Conservation (phyloP, 2,329 filamentous ascomycete genomes). For the Botrytis galanthina region DNA sequence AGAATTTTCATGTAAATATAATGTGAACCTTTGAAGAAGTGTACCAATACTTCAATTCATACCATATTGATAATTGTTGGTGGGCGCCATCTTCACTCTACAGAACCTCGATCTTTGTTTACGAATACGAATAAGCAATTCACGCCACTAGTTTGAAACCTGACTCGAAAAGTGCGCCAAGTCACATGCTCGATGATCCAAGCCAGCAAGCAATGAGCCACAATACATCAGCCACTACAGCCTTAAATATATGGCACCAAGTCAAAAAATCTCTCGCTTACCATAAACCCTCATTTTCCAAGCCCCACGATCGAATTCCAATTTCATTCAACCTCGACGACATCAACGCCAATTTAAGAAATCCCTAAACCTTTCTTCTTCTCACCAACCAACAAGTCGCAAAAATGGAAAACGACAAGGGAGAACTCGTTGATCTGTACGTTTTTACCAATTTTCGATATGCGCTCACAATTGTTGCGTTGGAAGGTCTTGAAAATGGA, state of each 20-base stretch:
- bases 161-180: slow-evolving; percentile 17
- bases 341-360: slow-evolving; percentile 27
- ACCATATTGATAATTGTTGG: background rate
- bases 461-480: background rate
- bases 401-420: slow-evolving; percentile 99
- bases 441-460: slow-evolving; percentile 39
- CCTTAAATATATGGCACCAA: slow-evolving; percentile 14
- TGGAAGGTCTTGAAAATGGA: slow-evolving; percentile 1
- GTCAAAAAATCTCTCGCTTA: slow-evolving; percentile 19
- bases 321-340: slow-evolving; percentile 31
- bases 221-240: background rate
- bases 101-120: slow-evolving; percentile 5
- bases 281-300: slow-evolving; percentile 17
- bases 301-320: slow-evolving; percentile 30
- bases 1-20: slow-evolving; percentile 21
- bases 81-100: background rate
- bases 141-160: slow-evolving; percentile 2
- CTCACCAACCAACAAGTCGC: slow-evolving; percentile 40
- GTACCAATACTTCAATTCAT: background rate
- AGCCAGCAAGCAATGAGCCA: background rate
- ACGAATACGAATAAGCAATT: background rate
- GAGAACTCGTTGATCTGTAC: slow-evolving; percentile 99
- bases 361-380: slow-evolving; percentile 22
- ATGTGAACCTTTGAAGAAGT: background rate
- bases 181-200: background rate